These are phyloP conservation scores for Plasmodium sp. DNA, from an alignment of 169 alveolate genomes.

Conservation along the genomic window DNA sequence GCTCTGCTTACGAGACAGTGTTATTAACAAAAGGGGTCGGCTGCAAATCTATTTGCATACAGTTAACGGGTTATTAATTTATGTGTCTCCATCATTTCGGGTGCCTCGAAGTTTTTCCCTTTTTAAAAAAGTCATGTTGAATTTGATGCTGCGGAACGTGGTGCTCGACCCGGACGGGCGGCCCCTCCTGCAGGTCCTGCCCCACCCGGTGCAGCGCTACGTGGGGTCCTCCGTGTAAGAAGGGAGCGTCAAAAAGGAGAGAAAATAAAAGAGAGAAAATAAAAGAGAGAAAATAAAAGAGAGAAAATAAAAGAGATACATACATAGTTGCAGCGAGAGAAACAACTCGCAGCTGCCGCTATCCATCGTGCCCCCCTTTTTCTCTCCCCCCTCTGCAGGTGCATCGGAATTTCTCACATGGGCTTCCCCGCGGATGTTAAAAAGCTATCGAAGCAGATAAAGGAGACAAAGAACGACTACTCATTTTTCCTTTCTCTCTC, in stretches of 20 bases:
- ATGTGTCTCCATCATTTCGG: conserved; percentile 80
- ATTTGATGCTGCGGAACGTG: neutral
- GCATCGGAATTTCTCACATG: conserved; percentile 43
- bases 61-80: conserved; percentile 69
- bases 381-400: neutral
- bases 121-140: conserved; percentile 82
- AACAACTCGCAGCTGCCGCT: neutral
- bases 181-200: conserved; percentile 13
- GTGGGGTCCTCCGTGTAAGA: conserved; percentile 40
- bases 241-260: neutral
- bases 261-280: too few relatives aligned
- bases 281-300: too few relatives aligned
- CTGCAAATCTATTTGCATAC: conserved; percentile 81
- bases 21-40: conserved; percentile 79
- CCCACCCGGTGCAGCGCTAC: conserved; percentile 5
- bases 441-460: conserved; percentile 41
- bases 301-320: too few relatives aligned
- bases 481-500: conserved; percentile 61
- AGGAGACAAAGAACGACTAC: conserved; percentile 10
- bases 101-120: conserved; percentile 84
- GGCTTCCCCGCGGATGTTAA: conserved; percentile 70
- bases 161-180: conserved; percentile 8
- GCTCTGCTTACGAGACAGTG: conserved; percentile 80
- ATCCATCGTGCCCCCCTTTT: neutral
- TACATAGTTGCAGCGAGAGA: too few relatives aligned